A percentile compares a stretch with the other conserved stretches of the same genome.
Evolutionary conservation across 2,329 filamentous ascomycete species (phyloP).

Genomic region (Beauveria bassiana): DNA sequence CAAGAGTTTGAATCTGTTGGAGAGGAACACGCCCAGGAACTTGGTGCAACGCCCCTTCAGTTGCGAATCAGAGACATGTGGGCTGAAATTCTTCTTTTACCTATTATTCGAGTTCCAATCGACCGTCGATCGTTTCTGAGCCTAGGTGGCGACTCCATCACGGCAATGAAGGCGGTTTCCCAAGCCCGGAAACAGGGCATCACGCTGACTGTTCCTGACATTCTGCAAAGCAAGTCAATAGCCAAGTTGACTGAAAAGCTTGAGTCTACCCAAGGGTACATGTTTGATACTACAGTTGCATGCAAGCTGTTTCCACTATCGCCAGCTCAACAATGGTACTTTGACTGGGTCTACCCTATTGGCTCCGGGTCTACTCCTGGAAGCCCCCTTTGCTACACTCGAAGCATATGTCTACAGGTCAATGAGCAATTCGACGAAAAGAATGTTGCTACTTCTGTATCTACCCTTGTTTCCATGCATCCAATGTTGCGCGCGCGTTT

Average conservation of each 20-base stretch:
- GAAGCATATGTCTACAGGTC: background rate
- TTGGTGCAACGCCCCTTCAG: constrained; percentile 13
- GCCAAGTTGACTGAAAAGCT: background rate
- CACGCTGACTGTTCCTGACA: constrained; percentile 7
- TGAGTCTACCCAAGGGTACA: background rate
- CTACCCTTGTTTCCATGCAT: background rate
- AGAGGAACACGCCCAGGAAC: background rate
- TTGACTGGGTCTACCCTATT: background rate
- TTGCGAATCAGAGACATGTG: constrained; percentile 21
- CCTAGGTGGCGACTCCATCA: constrained; percentile 17
- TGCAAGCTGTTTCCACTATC: background rate
- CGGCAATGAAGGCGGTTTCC: constrained; percentile 16
- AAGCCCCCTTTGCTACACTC: background rate
- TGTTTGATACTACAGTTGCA: background rate
- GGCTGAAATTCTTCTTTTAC: constrained; percentile 10
- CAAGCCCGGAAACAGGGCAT: constrained; percentile 10
- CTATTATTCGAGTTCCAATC: background rate
- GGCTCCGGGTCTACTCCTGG: background rate
- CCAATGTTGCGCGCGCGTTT: background rate
- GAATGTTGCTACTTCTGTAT: background rate
- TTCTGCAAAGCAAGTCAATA: background rate
- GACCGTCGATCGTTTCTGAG: constrained; percentile 12
- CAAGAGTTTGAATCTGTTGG: background rate
- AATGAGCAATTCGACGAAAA: background rate
- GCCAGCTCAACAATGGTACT: background rate